phyloP scores from a whole-genome alignment of 2,329 filamentous ascomycete species.

The Colletotrichum shisoi region DNA sequence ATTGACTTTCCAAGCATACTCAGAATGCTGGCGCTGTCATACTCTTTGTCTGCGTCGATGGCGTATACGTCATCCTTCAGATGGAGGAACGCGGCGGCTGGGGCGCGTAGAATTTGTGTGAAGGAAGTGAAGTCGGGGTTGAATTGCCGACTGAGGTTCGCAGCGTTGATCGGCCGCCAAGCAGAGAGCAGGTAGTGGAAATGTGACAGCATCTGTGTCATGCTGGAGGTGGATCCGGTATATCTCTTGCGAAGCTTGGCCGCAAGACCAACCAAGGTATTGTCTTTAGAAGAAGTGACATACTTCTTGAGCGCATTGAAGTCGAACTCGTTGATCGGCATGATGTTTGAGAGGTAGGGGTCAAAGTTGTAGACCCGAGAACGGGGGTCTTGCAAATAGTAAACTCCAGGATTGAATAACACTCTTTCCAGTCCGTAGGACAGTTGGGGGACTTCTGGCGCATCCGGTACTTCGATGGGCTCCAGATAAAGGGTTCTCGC shows the following conservation, averaged over 20 bases:
- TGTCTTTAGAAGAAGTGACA: constrained; percentile 89
- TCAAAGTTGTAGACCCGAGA: constrained; percentile 96
- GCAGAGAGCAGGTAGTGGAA: constrained; percentile 90
- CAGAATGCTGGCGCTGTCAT: constrained; percentile 82
- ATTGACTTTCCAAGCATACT: constrained; percentile 94
- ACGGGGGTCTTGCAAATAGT: constrained; percentile 86
- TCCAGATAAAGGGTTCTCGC: constrained; percentile 42
- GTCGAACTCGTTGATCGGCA: constrained; percentile 92
- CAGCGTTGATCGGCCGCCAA: constrained; percentile 77
- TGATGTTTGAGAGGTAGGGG: constrained; percentile 89
- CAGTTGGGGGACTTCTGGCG: constrained; percentile 64
- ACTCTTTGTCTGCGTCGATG: constrained; percentile 95
- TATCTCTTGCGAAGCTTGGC: constrained; percentile 76
- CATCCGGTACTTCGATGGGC: constrained; percentile 48
- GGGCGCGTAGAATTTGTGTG: constrained; percentile 74
- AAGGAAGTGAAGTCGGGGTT: constrained; percentile 68
- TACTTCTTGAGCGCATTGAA: constrained; percentile 86
- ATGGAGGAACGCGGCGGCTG: constrained; percentile 81
- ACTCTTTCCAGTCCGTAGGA: constrained; percentile 83
- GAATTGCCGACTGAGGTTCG: constrained; percentile 74
- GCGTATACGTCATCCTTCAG: constrained; percentile 88
- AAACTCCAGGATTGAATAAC: constrained; percentile 94
- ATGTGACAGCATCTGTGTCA: constrained; percentile 86
- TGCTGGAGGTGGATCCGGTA: constrained; percentile 94
- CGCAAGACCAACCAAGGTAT: constrained; percentile 73